Evolutionary conservation across 768 basidiomycete species (phyloP).

Genomic region (Xerocomellus chrysenteron): DNA sequence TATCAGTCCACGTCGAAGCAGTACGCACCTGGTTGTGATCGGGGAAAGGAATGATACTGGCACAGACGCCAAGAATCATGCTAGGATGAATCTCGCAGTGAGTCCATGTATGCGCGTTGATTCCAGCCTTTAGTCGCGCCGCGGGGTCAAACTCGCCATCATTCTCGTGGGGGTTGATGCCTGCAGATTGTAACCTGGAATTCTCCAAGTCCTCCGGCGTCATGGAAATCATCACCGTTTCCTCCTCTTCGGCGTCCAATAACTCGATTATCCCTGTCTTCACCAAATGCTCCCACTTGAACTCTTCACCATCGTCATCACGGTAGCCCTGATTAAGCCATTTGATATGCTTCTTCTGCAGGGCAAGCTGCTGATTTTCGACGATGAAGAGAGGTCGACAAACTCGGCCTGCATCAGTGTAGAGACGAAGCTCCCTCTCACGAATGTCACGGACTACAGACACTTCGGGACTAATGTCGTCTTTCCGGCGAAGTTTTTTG

Average conservation of each 20-base stretch:
- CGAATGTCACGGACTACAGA: conserved; percentile 97
- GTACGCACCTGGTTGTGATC: conserved; percentile 92
- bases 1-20: not conserved
- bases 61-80: conserved; percentile 99
- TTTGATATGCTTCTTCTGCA: conserved; percentile 83
- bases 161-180: conserved; percentile 54
- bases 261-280: conserved; percentile 90
- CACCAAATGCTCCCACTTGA: conserved; percentile 83
- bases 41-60: conserved; percentile 99
- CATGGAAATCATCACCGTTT: conserved; percentile 99
- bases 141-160: conserved; percentile 82
- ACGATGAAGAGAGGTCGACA: conserved; percentile 96
- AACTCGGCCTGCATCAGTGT: conserved; percentile 95
- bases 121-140: conserved; percentile 81
- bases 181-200: conserved; percentile 64
- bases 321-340: conserved; percentile 60
- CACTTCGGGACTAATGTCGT: conserved; percentile 94
- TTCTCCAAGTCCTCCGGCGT: conserved; percentile 93
- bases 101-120: conserved; percentile 90
- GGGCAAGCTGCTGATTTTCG: conserved; percentile 78
- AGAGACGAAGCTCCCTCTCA: conserved; percentile 90
- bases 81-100: conserved; percentile 99
- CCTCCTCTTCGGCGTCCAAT: conserved; percentile 95
- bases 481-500: conserved; percentile 87
- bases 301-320: conserved; percentile 58